Conservation (phyloP, 306 rosid genomes). For the Adenanthera pavonina region DNA sequence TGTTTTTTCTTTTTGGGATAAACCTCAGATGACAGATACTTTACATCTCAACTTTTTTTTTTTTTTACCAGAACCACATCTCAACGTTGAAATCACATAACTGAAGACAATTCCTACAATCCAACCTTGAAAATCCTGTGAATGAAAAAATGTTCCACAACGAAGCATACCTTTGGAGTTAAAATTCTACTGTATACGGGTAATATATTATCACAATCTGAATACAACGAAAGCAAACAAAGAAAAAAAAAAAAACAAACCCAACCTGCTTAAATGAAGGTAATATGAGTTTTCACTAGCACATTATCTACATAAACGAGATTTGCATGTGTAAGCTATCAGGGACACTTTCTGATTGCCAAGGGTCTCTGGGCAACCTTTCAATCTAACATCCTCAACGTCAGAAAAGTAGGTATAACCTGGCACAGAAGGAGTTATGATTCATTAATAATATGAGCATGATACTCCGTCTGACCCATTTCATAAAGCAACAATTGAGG, state of each 20-base stretch:
- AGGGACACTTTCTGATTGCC: background rate
- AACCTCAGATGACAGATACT: background rate
- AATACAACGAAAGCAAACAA: background rate
- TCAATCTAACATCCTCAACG: background rate
- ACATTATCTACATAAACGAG: background rate
- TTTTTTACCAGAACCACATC: background rate
- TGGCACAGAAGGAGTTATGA: background rate
- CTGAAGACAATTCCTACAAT: background rate
- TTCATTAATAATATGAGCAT: background rate
- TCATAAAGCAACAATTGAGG: no score
- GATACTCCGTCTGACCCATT: background rate
- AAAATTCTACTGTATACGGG: background rate
- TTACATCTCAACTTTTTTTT: no score
- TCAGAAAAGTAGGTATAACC: background rate
- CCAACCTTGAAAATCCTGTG: background rate
- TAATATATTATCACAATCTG: background rate
- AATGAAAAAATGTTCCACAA: slow-evolving; percentile 1
- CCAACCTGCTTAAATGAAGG: background rate
- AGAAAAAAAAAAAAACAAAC: background rate
- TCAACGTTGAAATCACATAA: background rate
- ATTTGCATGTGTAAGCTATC: slow-evolving; percentile 13
- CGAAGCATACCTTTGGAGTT: background rate
- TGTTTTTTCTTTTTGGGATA: background rate
- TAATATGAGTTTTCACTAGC: background rate
- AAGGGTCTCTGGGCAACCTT: background rate